phyloP scores from a whole-genome alignment of 192 early-diverging fungal genomes.

The Coemansia sp. region DNA sequence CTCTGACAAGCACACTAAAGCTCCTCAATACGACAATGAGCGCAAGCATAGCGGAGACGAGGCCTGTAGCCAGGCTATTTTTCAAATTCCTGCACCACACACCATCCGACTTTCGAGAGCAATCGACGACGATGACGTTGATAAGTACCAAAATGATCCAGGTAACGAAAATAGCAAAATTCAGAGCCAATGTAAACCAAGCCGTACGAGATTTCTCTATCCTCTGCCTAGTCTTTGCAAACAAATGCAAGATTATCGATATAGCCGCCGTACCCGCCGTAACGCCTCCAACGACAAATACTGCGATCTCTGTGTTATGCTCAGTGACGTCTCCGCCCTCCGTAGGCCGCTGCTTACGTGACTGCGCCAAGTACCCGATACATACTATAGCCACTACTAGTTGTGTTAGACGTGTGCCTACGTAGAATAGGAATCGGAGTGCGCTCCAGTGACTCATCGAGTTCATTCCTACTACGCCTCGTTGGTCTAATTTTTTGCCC shows the following conservation, averaged over 20 bases:
- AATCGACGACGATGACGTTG: conserved; percentile 44
- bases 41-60: conserved; percentile 46
- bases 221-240: conserved; percentile 26
- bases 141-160: conserved; percentile 49
- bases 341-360: conserved; percentile 22
- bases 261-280: conserved; percentile 25
- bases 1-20: conserved; percentile 39
- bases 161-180: conserved; percentile 31
- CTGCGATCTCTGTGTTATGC: conserved; percentile 30
- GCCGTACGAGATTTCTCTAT: conserved; percentile 27
- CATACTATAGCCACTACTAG: conserved; percentile 34
- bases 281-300: conserved; percentile 26
- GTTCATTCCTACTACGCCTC: conserved; percentile 25
- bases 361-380: conserved; percentile 34
- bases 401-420: conserved; percentile 25
- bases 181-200: conserved; percentile 33
- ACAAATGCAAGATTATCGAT: conserved; percentile 33
- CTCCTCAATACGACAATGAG: conserved; percentile 37
- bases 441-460: conserved; percentile 29
- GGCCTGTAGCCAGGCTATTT: conserved; percentile 27
- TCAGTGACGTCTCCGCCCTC: conserved; percentile 10
- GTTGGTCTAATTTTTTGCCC: not conserved
- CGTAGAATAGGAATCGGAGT: conserved; percentile 27
- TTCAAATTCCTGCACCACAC: conserved; percentile 39
- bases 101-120: conserved; percentile 29